Evolutionary conservation across 108 stramenopile species (phyloP).

Genomic region (Skeletonema marinoi): DNA sequence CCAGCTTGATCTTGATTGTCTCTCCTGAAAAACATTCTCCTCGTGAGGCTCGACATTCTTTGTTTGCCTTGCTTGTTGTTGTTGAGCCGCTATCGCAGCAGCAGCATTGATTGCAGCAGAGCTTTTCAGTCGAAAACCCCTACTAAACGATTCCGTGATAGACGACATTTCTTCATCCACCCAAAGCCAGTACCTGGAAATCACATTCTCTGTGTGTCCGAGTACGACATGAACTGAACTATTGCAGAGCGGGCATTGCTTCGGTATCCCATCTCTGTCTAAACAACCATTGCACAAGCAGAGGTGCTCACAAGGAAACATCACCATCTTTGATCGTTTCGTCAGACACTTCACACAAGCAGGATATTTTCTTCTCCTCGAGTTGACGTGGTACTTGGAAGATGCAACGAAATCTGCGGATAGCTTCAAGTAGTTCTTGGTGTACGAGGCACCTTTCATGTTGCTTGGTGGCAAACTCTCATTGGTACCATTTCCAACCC

Average conservation of each 20-base stretch:
- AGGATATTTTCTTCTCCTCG: not conserved
- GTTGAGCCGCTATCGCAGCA: too few species aligned
- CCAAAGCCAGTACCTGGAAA: conserved; percentile 23
- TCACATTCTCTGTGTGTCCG: conserved; percentile 6
- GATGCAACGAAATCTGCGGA: conserved; percentile 15
- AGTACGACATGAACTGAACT: not conserved
- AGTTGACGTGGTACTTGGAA: not conserved
- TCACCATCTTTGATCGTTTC: not conserved
- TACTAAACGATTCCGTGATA: not conserved
- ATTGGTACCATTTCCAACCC: not conserved
- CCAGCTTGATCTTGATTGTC: too few species aligned
- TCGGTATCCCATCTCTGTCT: not conserved
- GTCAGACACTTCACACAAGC: conserved; percentile 5
- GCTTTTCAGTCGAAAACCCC: too few species aligned
- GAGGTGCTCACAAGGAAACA: conserved; percentile 33
- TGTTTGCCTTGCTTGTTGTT: too few species aligned
- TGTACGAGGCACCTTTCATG: conserved; percentile 8
- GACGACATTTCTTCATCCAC: conserved; percentile 17
- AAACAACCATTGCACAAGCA: conserved; percentile 21
- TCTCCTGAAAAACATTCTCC: too few species aligned
- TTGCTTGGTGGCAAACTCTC: not conserved
- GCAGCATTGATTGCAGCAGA: too few species aligned
- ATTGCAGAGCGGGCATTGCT: conserved; percentile 26
- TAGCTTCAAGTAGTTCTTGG: conserved; percentile 22
- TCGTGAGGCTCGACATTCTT: too few species aligned